Conservation (phyloP, 129 eudicot species). For the Pseudognaphalium luteoalbum region DNA sequence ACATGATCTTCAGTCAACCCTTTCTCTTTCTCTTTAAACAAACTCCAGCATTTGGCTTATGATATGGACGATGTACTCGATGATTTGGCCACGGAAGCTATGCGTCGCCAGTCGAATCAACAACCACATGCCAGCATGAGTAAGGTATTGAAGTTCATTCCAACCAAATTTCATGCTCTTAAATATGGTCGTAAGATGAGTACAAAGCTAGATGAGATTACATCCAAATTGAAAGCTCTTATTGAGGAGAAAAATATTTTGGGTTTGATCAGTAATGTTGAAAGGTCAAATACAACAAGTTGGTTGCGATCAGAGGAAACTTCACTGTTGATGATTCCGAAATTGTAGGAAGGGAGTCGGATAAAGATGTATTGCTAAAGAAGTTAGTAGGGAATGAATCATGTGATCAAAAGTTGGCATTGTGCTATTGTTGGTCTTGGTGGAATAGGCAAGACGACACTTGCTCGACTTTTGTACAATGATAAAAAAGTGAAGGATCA, state of each 20-base stretch:
- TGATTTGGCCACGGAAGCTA: constrained; percentile 40
- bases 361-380: constrained; percentile 9
- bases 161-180: background rate
- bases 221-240: background rate
- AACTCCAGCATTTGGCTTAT: constrained; percentile 34
- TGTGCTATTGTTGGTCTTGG: constrained; percentile 3
- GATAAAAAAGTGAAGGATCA: background rate
- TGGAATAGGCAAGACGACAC: constrained; percentile 5
- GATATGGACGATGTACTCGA: constrained; percentile 44
- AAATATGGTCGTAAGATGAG: constrained; percentile 9
- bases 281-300: background rate
- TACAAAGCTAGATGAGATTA: background rate
- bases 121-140: background rate
- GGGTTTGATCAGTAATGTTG: background rate
- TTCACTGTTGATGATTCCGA: background rate
- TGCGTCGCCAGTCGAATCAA: background rate
- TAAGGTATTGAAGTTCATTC: constrained; percentile 6
- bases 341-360: background rate
- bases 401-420: background rate
- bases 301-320: background rate
- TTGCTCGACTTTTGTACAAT: constrained; percentile 1
- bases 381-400: background rate
- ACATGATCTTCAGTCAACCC: no score
- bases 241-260: background rate
- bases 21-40: background rate